Evolutionary conservation across 495 filamentous ascomycete genomes (phyloP).

Genomic region (Xylaria nigripes): DNA sequence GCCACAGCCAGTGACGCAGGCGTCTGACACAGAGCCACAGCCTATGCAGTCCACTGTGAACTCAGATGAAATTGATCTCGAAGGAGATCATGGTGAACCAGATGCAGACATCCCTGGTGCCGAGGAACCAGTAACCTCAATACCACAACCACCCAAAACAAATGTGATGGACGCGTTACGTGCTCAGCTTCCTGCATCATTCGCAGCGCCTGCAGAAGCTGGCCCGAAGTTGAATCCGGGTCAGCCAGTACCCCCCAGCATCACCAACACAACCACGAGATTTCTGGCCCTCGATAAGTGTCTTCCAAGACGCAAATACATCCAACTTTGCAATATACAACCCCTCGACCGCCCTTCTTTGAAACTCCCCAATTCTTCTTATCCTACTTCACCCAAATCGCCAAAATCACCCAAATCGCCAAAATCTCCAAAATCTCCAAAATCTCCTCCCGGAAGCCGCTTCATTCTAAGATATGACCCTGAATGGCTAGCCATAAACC

Average conservation of each 20-base stretch:
- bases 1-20: conserved; percentile 19
- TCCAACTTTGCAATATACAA: conserved; percentile 61
- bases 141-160: conserved; percentile 10
- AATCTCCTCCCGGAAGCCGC: background rate
- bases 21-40: too few relatives aligned
- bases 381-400: background rate
- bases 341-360: conserved; percentile 22
- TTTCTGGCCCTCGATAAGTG: conserved; percentile 93
- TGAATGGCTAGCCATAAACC: conserved; percentile 91
- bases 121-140: background rate
- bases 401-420: conserved; percentile 2
- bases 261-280: conserved; percentile 65
- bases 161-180: conserved; percentile 51
- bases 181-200: conserved; percentile 58
- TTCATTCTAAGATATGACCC: conserved; percentile 67
- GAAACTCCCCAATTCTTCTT: too few relatives aligned
- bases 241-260: conserved; percentile 41
- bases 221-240: conserved; percentile 29
- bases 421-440: conserved; percentile 23
- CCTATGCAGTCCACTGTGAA: too few relatives aligned
- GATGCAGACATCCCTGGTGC: background rate
- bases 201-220: conserved; percentile 36
- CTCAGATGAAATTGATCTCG: conserved; percentile 36
- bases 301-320: conserved; percentile 65
- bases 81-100: conserved; percentile 36